phyloP scores from a whole-genome alignment of 345 rosid species.

The Citrus unshiu region DNA sequence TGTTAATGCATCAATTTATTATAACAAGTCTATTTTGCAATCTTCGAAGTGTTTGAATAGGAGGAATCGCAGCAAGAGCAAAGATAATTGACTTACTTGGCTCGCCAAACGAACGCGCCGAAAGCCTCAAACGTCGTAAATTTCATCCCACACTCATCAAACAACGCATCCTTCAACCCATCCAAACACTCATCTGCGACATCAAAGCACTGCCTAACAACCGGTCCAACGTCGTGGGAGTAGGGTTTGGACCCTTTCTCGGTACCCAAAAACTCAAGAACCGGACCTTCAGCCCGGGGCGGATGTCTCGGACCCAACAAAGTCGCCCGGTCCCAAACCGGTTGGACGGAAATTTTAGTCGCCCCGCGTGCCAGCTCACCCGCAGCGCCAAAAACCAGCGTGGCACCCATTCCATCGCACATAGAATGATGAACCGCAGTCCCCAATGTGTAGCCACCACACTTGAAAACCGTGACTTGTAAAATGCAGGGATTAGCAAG shows the following conservation, averaged over 20 bases:
- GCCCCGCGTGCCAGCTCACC: constrained; percentile 78
- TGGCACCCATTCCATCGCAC: constrained; percentile 83
- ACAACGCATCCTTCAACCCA: constrained; percentile 41
- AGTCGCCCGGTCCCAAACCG: constrained; percentile 62
- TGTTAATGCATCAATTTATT: constrained; percentile 2
- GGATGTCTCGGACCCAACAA: constrained; percentile 70
- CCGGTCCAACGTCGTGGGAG: constrained; percentile 29
- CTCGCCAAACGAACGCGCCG: constrained; percentile 88
- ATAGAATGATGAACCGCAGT: constrained; percentile 66
- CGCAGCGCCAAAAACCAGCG: constrained; percentile 60
- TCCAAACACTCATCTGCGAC: constrained; percentile 72
- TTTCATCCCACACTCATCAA: constrained; percentile 46
- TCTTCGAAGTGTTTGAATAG: too few relatives aligned
- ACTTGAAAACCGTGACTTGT: constrained; percentile 66
- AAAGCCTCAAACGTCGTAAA: constrained; percentile 89
- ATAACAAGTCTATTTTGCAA: not conserved
- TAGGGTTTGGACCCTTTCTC: constrained; percentile 48
- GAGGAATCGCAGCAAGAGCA: not conserved
- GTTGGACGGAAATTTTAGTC: constrained; percentile 34
- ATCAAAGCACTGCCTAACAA: constrained; percentile 47
- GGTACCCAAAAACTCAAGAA: constrained; percentile 45
- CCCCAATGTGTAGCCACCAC: constrained; percentile 74
- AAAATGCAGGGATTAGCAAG: constrained; percentile 59
- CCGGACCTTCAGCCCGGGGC: constrained; percentile 45
- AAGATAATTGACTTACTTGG: constrained; percentile 52